These are phyloP conservation scores for Kitagawia praeruptora DNA, from an alignment of 129 eudicot genomes.

Conservation along the genomic window DNA sequence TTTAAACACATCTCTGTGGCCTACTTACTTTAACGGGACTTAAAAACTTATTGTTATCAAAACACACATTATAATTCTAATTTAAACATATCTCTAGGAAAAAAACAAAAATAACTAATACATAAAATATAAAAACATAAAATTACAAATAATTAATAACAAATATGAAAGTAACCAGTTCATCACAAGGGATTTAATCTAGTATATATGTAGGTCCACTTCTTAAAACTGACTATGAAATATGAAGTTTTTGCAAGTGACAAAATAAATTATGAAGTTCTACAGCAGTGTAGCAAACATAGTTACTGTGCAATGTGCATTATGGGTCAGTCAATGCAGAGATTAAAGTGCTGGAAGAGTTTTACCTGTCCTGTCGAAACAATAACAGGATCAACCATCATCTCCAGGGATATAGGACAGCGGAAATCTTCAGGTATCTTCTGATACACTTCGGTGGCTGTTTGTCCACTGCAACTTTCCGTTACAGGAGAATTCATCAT, in stretches of 20 bases:
- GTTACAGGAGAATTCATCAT: constrained; percentile 34
- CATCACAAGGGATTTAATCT: too few species aligned
- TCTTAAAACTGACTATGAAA: not conserved
- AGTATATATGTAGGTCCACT: too few species aligned
- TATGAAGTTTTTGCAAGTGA: not conserved
- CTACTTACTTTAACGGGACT: too few species aligned
- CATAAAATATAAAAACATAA: too few species aligned
- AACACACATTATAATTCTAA: too few species aligned
- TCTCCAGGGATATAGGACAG: constrained; percentile 84
- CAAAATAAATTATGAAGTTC: not conserved
- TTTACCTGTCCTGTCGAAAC: constrained; percentile 96
- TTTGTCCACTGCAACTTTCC: constrained; percentile 42
- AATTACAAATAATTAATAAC: too few species aligned
- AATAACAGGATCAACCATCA: constrained; percentile 92
- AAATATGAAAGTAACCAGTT: too few species aligned
- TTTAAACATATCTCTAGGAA: too few species aligned
- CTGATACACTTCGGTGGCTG: constrained; percentile 27
- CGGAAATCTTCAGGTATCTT: constrained; percentile 87
- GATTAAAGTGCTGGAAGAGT: not conserved
- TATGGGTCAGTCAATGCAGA: not conserved
- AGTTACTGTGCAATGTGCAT: not conserved
- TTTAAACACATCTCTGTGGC: too few species aligned
- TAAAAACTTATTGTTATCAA: too few species aligned
- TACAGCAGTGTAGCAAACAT: not conserved
- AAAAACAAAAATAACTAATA: too few species aligned